These are phyloP conservation scores for Cryphonectria japonica DNA, from an alignment of 2,329 filamentous ascomycete species.

Conservation along the genomic window DNA sequence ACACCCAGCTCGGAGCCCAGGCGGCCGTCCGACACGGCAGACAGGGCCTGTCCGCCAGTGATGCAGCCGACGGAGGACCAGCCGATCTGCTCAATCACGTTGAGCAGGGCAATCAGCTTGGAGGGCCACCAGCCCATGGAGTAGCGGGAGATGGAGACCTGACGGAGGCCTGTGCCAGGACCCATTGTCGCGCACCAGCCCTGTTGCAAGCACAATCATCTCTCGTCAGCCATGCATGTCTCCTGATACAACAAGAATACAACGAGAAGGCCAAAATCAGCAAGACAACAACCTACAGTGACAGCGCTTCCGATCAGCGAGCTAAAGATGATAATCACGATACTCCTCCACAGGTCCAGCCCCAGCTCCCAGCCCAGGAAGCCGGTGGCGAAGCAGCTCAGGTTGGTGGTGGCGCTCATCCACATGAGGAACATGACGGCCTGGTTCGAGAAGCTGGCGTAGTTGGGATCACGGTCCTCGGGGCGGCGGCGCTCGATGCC, in stretches of 20 bases:
- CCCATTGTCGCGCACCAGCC: slow-evolving; percentile 56
- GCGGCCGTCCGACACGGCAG: slow-evolving; percentile 49
- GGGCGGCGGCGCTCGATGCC: slow-evolving; percentile 50
- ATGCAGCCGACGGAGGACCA: slow-evolving; percentile 57
- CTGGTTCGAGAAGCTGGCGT: slow-evolving; percentile 44
- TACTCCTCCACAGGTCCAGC: slow-evolving; percentile 47
- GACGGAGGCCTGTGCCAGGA: slow-evolving; percentile 52
- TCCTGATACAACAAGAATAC: not conserved
- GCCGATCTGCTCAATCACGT: slow-evolving; percentile 53
- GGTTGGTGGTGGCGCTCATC: slow-evolving; percentile 56
- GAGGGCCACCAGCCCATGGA: slow-evolving; percentile 56
- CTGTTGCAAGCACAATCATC: slow-evolving; percentile 24
- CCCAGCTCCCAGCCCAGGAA: slow-evolving; percentile 56
- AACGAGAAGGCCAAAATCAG: too few species aligned
- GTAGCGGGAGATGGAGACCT: slow-evolving; percentile 55
- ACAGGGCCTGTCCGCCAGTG: slow-evolving; percentile 53
- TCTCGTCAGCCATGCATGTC: not conserved
- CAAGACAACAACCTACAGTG: slow-evolving; percentile 34
- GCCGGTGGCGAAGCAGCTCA: slow-evolving; percentile 54
- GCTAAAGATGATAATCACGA: slow-evolving; percentile 50
- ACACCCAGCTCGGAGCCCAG: slow-evolving; percentile 56
- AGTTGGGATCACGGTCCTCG: slow-evolving; percentile 45
- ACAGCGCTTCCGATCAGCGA: slow-evolving; percentile 49
- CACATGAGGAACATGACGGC: slow-evolving; percentile 56
- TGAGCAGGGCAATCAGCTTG: slow-evolving; percentile 54